Percentiles rank a stretch among this genome's conserved stretches.
phyloP scores from a whole-genome alignment of 192 early-diverging fungal genomes.

The Coemansia sp. region DNA sequence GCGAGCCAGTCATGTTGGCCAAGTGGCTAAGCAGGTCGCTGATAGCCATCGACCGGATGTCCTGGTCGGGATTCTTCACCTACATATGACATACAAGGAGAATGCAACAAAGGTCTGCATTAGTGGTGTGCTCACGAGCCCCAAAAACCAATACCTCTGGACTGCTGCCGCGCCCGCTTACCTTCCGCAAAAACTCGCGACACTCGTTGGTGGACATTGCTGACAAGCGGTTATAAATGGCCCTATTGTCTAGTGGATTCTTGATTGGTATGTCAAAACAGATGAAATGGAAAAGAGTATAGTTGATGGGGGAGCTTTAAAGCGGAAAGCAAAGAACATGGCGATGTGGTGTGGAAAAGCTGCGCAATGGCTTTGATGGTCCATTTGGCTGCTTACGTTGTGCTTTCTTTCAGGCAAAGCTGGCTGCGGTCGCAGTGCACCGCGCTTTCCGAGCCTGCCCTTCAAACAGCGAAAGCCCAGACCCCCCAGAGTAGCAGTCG shows the following conservation, averaged over 20 bases:
- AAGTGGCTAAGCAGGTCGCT: constrained; percentile 28
- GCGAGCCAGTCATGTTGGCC: not conserved
- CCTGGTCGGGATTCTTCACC: constrained; percentile 31
- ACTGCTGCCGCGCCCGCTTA: not conserved
- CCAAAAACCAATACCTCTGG: not conserved
- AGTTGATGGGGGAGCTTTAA: too few species aligned
- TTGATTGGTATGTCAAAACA: not conserved
- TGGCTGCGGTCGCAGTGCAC: too few species aligned
- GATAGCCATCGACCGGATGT: constrained; percentile 38
- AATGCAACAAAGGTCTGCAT: not conserved
- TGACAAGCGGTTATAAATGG: not conserved
- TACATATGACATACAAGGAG: constrained; percentile 2
- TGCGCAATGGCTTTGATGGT: too few species aligned
- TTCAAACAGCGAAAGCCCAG: too few species aligned
- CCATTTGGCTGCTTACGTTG: too few species aligned
- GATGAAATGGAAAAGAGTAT: not conserved
- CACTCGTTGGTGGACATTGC: constrained; percentile 8
- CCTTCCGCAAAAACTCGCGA: constrained; percentile 12
- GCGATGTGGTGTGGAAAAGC: too few species aligned
- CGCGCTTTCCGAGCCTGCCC: too few species aligned
- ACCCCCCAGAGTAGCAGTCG: too few species aligned
- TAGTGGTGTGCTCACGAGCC: not conserved
- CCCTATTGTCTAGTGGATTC: not conserved
- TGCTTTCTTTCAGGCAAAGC: too few species aligned
- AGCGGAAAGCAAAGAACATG: too few species aligned